Conservation (phyloP, 371 early-diverging fungal species). For the Rhizopus microsporus region DNA sequence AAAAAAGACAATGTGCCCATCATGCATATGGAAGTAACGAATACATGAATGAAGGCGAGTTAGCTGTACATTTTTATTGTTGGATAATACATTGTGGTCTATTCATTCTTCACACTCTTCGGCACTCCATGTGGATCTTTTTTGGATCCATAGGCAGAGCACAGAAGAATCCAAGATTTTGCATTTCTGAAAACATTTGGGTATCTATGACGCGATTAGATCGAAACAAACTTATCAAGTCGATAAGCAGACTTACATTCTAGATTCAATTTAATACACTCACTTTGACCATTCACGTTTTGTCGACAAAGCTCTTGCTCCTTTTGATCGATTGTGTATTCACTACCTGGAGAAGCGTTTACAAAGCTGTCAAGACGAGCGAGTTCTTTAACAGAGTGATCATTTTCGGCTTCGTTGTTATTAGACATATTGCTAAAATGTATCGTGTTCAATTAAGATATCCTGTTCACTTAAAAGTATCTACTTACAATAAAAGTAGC, state of each 20-base stretch:
- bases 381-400: slow-evolving; percentile 23
- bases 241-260: slow-evolving; percentile 40
- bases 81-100: neutral
- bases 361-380: slow-evolving; percentile 46
- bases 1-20: neutral
- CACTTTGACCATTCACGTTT: slow-evolving; percentile 31
- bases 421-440: neutral
- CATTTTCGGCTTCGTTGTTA: slow-evolving; percentile 2
- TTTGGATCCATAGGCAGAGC: slow-evolving; percentile 58
- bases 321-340: slow-evolving; percentile 54
- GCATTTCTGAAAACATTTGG: slow-evolving; percentile 61
- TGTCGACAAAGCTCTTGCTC: slow-evolving; percentile 42
- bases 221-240: neutral
- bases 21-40: neutral
- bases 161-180: slow-evolving; percentile 61
- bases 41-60: no score
- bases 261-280: slow-evolving; percentile 48
- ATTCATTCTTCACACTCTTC: slow-evolving; percentile 32
- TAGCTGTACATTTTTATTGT: no score
- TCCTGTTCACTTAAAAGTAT: no score
- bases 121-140: slow-evolving; percentile 57
- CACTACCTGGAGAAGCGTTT: slow-evolving; percentile 34
- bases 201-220: slow-evolving; percentile 29
- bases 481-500: no score
- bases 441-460: no score